phyloP scores from a whole-genome alignment of 2,329 filamentous ascomycete species.

The Colletotrichum higginsianum region DNA sequence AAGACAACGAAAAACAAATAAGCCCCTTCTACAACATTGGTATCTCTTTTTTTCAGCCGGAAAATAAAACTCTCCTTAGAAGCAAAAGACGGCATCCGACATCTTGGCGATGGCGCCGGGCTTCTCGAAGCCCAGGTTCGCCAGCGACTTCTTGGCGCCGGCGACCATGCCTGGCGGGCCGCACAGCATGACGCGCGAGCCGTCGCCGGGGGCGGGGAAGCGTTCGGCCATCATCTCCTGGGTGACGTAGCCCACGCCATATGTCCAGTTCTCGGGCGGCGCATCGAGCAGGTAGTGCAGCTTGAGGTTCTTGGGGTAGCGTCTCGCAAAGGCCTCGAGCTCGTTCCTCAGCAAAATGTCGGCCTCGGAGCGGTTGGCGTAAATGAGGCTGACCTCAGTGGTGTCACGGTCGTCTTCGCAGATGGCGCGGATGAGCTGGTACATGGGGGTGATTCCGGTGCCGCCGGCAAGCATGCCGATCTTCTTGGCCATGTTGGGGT shows the following conservation, averaged over 20 bases:
- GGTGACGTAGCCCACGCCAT: constrained; percentile 66
- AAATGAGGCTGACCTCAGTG: constrained; percentile 70
- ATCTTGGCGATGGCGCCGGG: constrained; percentile 66
- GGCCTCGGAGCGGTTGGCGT: constrained; percentile 70
- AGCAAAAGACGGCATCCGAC: constrained; percentile 69
- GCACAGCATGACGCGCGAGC: constrained; percentile 71
- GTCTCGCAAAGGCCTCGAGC: constrained; percentile 67
- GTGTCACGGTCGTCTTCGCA: constrained; percentile 72
- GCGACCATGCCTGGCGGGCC: constrained; percentile 74
- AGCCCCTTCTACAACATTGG: neutral
- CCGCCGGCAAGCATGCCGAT: constrained; percentile 70
- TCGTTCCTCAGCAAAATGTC: constrained; percentile 73
- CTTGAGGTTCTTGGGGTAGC: constrained; percentile 68
- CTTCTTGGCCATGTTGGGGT: constrained; percentile 55
- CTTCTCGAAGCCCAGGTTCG: constrained; percentile 64
- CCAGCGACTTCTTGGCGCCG: constrained; percentile 67
- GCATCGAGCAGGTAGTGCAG: constrained; percentile 69
- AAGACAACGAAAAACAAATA: neutral
- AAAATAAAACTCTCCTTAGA: constrained; percentile 51
- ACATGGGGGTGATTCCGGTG: constrained; percentile 54
- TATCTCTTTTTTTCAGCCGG: neutral
- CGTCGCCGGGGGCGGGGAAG: constrained; percentile 61
- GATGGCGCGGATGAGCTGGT: constrained; percentile 70
- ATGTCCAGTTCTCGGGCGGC: constrained; percentile 62
- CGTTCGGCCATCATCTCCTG: constrained; percentile 63